Evolutionary conservation across 73 alveolate species (phyloP).

Genomic region (Tetrahymena elliotti): DNA sequence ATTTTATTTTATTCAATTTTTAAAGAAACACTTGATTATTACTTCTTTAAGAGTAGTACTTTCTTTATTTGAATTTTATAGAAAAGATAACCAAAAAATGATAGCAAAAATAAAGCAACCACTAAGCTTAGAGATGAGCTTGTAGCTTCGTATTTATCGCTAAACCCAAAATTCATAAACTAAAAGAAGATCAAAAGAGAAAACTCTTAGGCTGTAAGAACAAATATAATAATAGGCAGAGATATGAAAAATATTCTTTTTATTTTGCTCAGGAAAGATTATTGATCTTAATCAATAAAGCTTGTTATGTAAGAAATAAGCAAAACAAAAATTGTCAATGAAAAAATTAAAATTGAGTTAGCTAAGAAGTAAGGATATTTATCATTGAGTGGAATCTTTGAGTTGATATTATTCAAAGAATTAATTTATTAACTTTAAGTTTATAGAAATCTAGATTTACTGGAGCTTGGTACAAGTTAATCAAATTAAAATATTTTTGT

Average conservation of each 20-base stretch:
- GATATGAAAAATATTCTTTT: background rate
- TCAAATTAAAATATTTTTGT: background rate
- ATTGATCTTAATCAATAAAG: background rate
- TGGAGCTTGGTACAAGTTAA: background rate
- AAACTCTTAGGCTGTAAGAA: background rate
- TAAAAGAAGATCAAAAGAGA: background rate
- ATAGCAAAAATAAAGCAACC: background rate
- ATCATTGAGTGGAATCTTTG: background rate
- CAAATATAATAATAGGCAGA: background rate
- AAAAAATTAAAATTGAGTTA: background rate
- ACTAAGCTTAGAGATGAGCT: background rate
- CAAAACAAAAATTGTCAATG: background rate
- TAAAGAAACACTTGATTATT: background rate
- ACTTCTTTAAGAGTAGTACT: background rate
- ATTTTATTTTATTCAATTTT: background rate
- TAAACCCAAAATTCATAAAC: background rate
- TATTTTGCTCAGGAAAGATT: background rate
- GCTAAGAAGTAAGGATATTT: background rate
- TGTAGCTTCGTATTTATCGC: background rate
- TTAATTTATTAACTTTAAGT: background rate
- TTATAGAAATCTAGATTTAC: background rate
- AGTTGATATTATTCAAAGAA: background rate
- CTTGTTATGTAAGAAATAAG: background rate
- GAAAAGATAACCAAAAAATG: background rate
- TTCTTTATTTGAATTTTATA: background rate